Percentiles rank a stretch among this genome's conserved stretches.
Conservation (phyloP, 768 basidiomycete species). For the Lactarius akahatsu region DNA sequence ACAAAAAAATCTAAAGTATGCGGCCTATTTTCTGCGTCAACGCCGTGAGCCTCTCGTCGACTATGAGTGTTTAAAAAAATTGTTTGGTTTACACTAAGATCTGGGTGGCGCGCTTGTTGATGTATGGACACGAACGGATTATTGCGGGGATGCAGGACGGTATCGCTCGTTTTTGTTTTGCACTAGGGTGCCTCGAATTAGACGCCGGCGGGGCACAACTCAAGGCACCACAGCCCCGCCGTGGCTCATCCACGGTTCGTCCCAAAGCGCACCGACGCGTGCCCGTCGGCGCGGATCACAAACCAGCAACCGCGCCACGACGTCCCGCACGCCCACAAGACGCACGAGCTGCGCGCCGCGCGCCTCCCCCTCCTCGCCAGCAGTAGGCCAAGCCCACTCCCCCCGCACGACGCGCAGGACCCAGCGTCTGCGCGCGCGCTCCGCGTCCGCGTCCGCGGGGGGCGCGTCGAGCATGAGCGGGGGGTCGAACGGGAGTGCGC, state of each 20-base stretch:
- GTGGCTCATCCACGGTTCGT: conserved; percentile 21
- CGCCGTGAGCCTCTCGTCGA: no score
- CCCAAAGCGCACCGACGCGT: conserved; percentile 51
- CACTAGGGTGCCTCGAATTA: no score
- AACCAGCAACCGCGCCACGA: conserved; percentile 64
- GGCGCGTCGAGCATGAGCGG: conserved; percentile 24
- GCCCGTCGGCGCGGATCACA: conserved; percentile 60
- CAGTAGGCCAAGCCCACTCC: conserved; percentile 69
- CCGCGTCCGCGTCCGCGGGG: conserved; percentile 37
- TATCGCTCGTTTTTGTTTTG: background rate
- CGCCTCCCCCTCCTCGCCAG: conserved; percentile 5
- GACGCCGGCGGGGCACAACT: no score
- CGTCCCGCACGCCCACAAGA: conserved; percentile 46
- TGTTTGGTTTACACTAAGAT: background rate
- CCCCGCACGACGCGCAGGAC: conserved; percentile 79
- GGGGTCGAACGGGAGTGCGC: conserved; percentile 69
- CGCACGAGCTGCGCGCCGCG: conserved; percentile 42
- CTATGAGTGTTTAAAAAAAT: background rate
- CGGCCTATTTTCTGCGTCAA: background rate
- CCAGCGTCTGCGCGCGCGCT: conserved; percentile 49
- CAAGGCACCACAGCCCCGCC: background rate
- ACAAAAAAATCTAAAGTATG: background rate
- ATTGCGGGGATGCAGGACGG: background rate
- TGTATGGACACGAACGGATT: background rate
- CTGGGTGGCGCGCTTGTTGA: background rate